Percentiles rank a stretch among this genome's conserved stretches.
These are phyloP conservation scores for Nepenthes gracilis DNA, from an alignment of 148 eudicot genomes.

Conservation along the genomic window DNA sequence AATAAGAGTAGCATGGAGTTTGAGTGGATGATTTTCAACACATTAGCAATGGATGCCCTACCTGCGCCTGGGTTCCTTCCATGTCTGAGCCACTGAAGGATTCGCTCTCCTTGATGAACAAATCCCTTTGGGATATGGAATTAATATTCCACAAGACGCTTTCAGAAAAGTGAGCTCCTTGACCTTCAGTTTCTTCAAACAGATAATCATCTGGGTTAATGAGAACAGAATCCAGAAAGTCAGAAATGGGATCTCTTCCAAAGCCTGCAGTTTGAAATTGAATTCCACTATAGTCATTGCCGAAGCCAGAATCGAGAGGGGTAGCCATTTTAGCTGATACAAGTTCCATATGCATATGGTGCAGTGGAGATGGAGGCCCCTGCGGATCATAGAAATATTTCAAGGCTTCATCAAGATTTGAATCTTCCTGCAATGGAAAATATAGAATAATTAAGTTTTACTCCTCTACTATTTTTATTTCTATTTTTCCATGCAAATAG, in stretches of 20 bases:
- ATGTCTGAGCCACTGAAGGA: slow-evolving; percentile 47
- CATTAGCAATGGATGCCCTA: slow-evolving; percentile 1
- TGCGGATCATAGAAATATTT: not conserved
- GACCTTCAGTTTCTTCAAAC: slow-evolving; percentile 3
- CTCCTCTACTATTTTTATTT: too few relatives aligned
- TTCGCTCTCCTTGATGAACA: slow-evolving; percentile 26
- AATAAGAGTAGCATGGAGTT: too few relatives aligned
- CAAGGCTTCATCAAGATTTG: not conserved
- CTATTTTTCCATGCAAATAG: too few relatives aligned
- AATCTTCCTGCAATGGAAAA: not conserved
- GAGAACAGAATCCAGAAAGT: slow-evolving; percentile 39
- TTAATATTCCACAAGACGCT: slow-evolving; percentile 5
- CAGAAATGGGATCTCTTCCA: slow-evolving; percentile 20
- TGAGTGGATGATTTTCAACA: too few relatives aligned
- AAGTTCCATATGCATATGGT: slow-evolving; percentile 27
- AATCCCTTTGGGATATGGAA: slow-evolving; percentile 8
- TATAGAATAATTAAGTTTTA: too few relatives aligned
- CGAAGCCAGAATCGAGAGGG: slow-evolving; percentile 9
- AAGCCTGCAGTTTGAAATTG: slow-evolving; percentile 21
- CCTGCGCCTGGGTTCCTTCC: slow-evolving; percentile 34
- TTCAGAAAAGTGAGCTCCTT: slow-evolving; percentile 9
- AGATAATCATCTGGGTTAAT: slow-evolving; percentile 11
- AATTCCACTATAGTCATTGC: slow-evolving; percentile 20
- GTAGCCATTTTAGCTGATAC: slow-evolving; percentile 20
- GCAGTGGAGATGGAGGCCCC: slow-evolving; percentile 18